Evolutionary conservation across 352 stramenopile genomes (phyloP).

Genomic region (Phytophthora hybrid): DNA sequence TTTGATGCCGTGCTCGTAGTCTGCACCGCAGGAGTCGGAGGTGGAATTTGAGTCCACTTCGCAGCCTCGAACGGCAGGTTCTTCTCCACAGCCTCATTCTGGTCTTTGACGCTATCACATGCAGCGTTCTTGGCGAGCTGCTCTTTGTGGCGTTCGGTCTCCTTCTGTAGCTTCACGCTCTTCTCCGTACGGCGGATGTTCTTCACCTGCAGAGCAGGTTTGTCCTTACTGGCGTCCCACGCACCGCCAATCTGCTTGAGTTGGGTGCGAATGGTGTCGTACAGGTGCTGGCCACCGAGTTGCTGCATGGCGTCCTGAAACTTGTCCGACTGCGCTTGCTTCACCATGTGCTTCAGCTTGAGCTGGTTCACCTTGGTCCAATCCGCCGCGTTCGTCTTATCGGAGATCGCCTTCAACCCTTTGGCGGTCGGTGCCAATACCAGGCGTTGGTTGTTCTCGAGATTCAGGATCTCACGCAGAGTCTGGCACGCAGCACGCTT

Average conservation of each 20-base stretch:
- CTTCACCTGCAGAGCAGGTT: conserved; percentile 19
- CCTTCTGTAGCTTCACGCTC: conserved; percentile 7
- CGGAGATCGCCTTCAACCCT: background rate
- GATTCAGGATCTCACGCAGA: conserved; percentile 24
- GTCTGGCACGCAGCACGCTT: conserved; percentile 23
- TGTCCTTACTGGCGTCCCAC: conserved; percentile 26
- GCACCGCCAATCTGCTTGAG: conserved; percentile 22
- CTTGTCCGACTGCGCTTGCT: conserved; percentile 27
- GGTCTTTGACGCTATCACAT: background rate
- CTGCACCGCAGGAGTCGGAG: conserved; percentile 8
- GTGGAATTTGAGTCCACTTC: conserved; percentile 13
- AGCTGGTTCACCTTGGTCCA: conserved; percentile 9
- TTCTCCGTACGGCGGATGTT: conserved; percentile 14
- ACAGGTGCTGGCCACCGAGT: conserved; percentile 25
- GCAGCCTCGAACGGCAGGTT: conserved; percentile 18
- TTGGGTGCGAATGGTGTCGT: conserved; percentile 24
- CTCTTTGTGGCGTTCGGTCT: background rate
- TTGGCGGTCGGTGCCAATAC: conserved; percentile 8
- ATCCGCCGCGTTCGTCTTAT: background rate
- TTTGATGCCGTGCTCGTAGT: no score
- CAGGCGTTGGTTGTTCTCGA: conserved; percentile 6
- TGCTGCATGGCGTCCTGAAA: conserved; percentile 37
- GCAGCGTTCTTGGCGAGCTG: conserved; percentile 12
- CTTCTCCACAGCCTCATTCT: conserved; percentile 16
- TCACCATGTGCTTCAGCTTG: conserved; percentile 20